Conservation (phyloP, 441 rosid genomes). For the Euphorbia schlechtendalii region DNA sequence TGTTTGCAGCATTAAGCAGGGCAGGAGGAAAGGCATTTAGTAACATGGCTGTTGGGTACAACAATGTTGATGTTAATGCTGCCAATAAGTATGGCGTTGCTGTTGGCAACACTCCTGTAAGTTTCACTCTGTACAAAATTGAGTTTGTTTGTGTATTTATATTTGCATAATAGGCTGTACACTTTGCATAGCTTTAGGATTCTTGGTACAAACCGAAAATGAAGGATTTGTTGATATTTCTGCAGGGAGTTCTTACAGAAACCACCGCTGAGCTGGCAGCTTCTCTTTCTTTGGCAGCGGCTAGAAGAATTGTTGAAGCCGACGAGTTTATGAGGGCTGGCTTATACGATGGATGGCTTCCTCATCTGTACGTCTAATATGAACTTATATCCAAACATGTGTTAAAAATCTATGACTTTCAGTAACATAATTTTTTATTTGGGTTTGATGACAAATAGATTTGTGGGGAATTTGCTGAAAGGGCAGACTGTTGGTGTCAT, state of each 20-base stretch:
- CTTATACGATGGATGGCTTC: slow-evolving; percentile 96
- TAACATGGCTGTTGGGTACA: slow-evolving; percentile 98
- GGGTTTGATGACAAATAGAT: slow-evolving; percentile 29
- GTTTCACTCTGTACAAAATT: slow-evolving; percentile 12
- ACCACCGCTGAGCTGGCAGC: slow-evolving; percentile 95
- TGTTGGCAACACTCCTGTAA: slow-evolving; percentile 95
- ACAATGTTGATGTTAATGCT: slow-evolving; percentile 93
- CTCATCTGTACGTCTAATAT: slow-evolving; percentile 52
- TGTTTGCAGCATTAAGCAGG: slow-evolving; percentile 76
- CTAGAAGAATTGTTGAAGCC: slow-evolving; percentile 93
- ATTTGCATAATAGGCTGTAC: too few species aligned
- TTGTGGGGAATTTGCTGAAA: slow-evolving; percentile 91
- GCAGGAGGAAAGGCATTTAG: slow-evolving; percentile 95
- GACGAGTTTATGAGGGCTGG: slow-evolving; percentile 95
- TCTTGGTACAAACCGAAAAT: background rate
- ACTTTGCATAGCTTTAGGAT: too few species aligned
- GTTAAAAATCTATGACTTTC: background rate
- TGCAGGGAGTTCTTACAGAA: slow-evolving; percentile 91
- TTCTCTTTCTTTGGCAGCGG: slow-evolving; percentile 77
- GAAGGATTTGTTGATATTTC: background rate
- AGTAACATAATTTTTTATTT: background rate
- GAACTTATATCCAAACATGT: background rate
- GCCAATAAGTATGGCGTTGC: slow-evolving; percentile 91
- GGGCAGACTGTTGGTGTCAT: slow-evolving; percentile 97
- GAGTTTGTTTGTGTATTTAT: background rate